Evolutionary conservation across 805 yeast genomes (phyloP).

Genomic region (Candida sanyiensis): DNA sequence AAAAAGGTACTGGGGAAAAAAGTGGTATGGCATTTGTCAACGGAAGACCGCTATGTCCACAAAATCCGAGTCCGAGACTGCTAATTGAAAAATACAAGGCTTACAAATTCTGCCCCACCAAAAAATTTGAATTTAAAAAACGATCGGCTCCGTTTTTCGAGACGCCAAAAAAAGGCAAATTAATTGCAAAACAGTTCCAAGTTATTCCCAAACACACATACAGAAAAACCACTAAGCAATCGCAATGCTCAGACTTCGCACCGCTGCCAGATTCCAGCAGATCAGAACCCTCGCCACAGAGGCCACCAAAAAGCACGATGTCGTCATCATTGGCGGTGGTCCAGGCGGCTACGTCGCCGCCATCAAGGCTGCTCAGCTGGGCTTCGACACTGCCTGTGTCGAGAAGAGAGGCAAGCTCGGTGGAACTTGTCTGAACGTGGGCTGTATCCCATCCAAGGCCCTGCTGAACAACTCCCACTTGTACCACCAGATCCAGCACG

Average conservation of each 20-base stretch:
- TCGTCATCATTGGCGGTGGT: constrained; percentile 97
- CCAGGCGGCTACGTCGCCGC: constrained; percentile 99
- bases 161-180: neutral
- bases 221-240: too few relatives aligned
- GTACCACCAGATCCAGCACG: constrained; percentile 83
- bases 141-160: constrained; percentile 1
- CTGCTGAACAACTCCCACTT: constrained; percentile 90
- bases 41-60: too few relatives aligned
- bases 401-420: constrained; percentile 96
- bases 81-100: too few relatives aligned
- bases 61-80: too few relatives aligned
- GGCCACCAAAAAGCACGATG: constrained; percentile 57
- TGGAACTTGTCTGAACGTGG: constrained; percentile 98
- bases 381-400: constrained; percentile 89
- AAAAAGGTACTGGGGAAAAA: too few relatives aligned
- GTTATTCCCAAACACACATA: neutral
- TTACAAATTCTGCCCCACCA: too few relatives aligned
- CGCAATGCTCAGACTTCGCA: constrained; percentile 5
- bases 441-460: constrained; percentile 98
- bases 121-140: neutral
- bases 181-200: neutral
- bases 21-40: too few relatives aligned
- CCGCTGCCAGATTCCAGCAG: constrained; percentile 4
- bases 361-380: constrained; percentile 96
- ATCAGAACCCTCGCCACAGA: constrained; percentile 15